A percentile compares a stretch with the other conserved stretches of the same genome.
Conservation (phyloP, 1,139 yeast species). For the Suhomyces coccinellae region DNA sequence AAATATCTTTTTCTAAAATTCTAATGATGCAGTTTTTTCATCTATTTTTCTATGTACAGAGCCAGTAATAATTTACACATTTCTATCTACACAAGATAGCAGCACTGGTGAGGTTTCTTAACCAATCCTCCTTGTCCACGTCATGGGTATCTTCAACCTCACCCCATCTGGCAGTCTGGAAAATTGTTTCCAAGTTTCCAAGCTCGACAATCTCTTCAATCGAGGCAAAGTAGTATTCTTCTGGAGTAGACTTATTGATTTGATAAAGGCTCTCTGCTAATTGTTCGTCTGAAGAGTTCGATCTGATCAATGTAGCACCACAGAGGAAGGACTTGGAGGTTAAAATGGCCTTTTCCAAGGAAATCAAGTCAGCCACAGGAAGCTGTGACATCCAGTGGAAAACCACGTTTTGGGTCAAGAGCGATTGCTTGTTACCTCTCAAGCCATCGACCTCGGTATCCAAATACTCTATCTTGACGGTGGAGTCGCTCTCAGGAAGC, state of each 20-base stretch:
- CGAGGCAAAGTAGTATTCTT: conserved; percentile 35
- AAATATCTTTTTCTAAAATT: too few relatives aligned
- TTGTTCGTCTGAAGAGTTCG: conserved; percentile 31
- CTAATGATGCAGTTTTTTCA: neutral
- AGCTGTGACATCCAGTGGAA: conserved; percentile 62
- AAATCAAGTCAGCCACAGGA: conserved; percentile 75
- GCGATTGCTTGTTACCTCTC: conserved; percentile 72
- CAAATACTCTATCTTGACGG: conserved; percentile 50
- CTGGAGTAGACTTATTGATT: conserved; percentile 29
- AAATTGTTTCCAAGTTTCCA: conserved; percentile 78
- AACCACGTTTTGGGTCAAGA: conserved; percentile 62
- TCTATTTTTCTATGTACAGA: conserved; percentile 2
- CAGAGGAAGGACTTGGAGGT: conserved; percentile 84
- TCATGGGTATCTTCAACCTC: conserved; percentile 99
- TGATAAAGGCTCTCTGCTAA: conserved; percentile 33
- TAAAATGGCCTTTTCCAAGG: conserved; percentile 83
- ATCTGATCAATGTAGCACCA: conserved; percentile 53
- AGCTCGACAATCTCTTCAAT: conserved; percentile 75
- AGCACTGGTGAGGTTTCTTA: conserved; percentile 80
- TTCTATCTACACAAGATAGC: conserved; percentile 48
- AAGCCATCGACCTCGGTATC: conserved; percentile 83
- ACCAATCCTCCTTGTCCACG: conserved; percentile 86
- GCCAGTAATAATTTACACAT: neutral
- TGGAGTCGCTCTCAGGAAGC: conserved; percentile 25
- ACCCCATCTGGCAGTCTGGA: conserved; percentile 92